Evolutionary conservation across 139 green algal genomes (phyloP), one percentile per base, ranked within the genome.

Genomic region (Chloropicon primus): DNA sequence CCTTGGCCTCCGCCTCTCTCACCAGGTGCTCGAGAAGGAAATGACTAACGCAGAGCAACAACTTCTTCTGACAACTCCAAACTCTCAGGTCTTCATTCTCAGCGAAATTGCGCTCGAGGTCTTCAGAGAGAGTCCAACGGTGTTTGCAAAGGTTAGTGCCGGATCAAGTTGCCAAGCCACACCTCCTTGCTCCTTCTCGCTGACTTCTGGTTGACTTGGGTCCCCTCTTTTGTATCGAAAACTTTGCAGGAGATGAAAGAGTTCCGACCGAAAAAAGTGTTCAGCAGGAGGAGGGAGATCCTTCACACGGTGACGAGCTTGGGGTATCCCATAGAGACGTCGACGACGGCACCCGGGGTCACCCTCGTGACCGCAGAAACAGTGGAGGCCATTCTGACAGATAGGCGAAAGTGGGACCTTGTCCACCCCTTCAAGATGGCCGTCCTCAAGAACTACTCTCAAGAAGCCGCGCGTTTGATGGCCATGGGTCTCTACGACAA

Each of bases 401-500:
- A 94, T 25, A 71, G 74, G 54, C 23, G 79, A 26, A 25, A 72
- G 41, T 17, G 10, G 71, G 88, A 90, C 54, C 84, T 92, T 25
- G 78, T 95, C 26, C 87, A 92, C 78, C 89, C 90, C 22, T 93
- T 95, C 80, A 88, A 87, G 75, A 84, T 94, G 24, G 90, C 89
- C 21, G 79, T 94, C 76, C 85, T 95, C 17, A 93, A 93, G 84
- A 21, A 41, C 23, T 25, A n/a, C 23, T 53, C 77, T 24, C 86
- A 93, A 82, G 90, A 95, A 53, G 88, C 89, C 22, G 89, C 90
- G 0, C 85, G 83, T 0, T 82, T 95, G 23, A 92, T 95, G 88
- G 87, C 88, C 21, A 79, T 79, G 22, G 89, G 89, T 28, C 84
- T 91, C 53, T 95, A 95, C 78, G 89, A 92, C 71, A 24, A 82